Percentiles rank a stretch among this genome's conserved stretches.
Evolutionary conservation across 2,329 filamentous ascomycete species (phyloP).

Genomic region (Alternaria atra): DNA sequence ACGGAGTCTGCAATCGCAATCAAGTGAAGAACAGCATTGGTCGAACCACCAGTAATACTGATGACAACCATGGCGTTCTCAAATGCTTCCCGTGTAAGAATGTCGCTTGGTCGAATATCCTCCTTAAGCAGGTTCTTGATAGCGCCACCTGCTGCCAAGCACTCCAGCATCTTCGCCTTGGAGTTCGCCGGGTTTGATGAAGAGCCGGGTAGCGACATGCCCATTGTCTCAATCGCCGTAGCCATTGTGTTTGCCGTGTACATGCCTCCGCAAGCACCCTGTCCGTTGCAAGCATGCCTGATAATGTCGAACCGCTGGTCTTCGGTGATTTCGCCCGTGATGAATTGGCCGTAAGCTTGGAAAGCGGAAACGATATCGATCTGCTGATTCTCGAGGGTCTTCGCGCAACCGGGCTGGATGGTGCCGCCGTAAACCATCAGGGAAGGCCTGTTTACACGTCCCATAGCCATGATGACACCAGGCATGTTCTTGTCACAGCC

Average conservation of each 20-base stretch:
- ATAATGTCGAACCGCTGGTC: constrained; percentile 94
- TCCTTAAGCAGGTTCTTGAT: constrained; percentile 62
- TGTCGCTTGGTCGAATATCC: constrained; percentile 60
- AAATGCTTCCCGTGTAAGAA: constrained; percentile 59
- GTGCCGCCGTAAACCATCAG: constrained; percentile 98
- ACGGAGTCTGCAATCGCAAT: constrained; percentile 62
- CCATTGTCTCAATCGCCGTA: constrained; percentile 61
- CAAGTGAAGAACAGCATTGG: constrained; percentile 61
- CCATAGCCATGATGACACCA: constrained; percentile 78
- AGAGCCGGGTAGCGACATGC: constrained; percentile 61
- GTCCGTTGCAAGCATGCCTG: constrained; percentile 84
- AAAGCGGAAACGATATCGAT: constrained; percentile 98
- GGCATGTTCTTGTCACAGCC: constrained; percentile 99
- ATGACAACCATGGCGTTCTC: constrained; percentile 63
- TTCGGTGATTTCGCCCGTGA: constrained; percentile 89
- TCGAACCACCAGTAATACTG: constrained; percentile 61
- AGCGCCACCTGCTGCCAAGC: constrained; percentile 59
- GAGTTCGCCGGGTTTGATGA: constrained; percentile 62
- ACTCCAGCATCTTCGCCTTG: constrained; percentile 61
- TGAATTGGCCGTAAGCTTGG: constrained; percentile 95
- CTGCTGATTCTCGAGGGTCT: constrained; percentile 70
- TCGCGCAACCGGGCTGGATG: constrained; percentile 89
- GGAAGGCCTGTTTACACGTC: constrained; percentile 89
- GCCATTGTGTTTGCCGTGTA: constrained; percentile 65
- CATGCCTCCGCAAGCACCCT: constrained; percentile 87